A percentile compares a stretch with the other conserved stretches of the same genome.
phyloP scores from a whole-genome alignment of 73 alveolate species.

The Stentor coeruleus region DNA sequence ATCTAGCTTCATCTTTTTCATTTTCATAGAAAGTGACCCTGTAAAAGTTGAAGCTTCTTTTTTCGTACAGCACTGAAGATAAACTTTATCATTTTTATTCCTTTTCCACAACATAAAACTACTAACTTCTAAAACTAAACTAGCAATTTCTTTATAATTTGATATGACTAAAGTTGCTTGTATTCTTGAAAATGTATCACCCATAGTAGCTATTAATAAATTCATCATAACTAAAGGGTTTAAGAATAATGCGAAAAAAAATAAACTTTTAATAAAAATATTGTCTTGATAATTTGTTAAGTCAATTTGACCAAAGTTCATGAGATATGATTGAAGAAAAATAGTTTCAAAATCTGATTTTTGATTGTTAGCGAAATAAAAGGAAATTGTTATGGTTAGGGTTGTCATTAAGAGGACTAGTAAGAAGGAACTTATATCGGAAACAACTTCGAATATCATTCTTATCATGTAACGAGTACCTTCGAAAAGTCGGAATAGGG shows the following conservation, averaged over 20 bases:
- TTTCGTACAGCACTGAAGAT: not conserved
- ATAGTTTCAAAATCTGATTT: not conserved
- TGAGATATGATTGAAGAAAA: not conserved
- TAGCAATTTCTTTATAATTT: not conserved
- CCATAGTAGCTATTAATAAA: not conserved
- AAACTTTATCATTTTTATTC: not conserved
- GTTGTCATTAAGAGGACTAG: not conserved
- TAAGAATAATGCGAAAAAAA: conserved; percentile 2
- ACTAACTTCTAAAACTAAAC: not conserved
- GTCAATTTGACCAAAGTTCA: not conserved
- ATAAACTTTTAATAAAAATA: not conserved
- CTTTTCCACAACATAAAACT: not conserved
- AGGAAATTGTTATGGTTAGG: not conserved
- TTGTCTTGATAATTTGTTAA: not conserved
- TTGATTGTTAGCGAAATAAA: not conserved
- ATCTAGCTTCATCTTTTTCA: no score
- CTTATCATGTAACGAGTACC: not conserved
- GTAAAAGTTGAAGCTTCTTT: not conserved
- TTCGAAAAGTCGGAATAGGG: not conserved
- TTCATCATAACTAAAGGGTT: not conserved
- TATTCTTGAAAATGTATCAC: not conserved
- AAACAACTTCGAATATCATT: not conserved
- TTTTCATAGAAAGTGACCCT: not conserved
- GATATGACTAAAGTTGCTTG: not conserved
- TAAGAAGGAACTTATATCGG: not conserved